phyloP scores from a whole-genome alignment of 768 basidiomycete species.

The Ramaria sp. region DNA sequence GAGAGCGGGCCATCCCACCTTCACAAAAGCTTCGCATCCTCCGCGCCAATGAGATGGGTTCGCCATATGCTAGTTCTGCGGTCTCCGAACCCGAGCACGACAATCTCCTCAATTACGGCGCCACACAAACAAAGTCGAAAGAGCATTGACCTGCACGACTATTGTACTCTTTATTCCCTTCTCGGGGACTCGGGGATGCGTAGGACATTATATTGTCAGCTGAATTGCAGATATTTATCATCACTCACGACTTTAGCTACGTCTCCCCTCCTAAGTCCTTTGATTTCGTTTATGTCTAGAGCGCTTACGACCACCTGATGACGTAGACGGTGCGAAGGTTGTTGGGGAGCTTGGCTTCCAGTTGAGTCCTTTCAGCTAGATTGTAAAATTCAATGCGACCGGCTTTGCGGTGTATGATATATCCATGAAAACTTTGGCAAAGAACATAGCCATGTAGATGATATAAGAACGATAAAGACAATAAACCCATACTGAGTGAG shows the following conservation, averaged over 20 bases:
- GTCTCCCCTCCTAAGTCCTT: no score
- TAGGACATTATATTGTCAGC: no score
- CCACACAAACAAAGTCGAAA: background rate
- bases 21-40: slow-evolving; percentile 63
- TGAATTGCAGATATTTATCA: no score
- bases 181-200: no score
- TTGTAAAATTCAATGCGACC: background rate
- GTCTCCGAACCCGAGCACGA: slow-evolving; percentile 2
- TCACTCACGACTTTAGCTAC: no score
- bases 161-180: no score
- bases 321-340: no score
- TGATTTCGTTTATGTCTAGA: no score
- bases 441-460: background rate
- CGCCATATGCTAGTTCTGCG: slow-evolving; percentile 5
- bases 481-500: no score
- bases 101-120: background rate
- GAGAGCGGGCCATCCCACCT: slow-evolving; percentile 49
- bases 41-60: slow-evolving; percentile 42
- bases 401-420: background rate
- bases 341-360: no score
- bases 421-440: background rate
- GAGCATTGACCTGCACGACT: background rate
- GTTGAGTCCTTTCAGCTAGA: background rate
- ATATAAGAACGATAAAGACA: background rate
- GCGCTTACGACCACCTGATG: no score